Percentiles rank a stretch among this genome's conserved stretches.
phyloP scores from a whole-genome alignment of 2,329 filamentous ascomycete species.

The Cordyceps sp. region DNA sequence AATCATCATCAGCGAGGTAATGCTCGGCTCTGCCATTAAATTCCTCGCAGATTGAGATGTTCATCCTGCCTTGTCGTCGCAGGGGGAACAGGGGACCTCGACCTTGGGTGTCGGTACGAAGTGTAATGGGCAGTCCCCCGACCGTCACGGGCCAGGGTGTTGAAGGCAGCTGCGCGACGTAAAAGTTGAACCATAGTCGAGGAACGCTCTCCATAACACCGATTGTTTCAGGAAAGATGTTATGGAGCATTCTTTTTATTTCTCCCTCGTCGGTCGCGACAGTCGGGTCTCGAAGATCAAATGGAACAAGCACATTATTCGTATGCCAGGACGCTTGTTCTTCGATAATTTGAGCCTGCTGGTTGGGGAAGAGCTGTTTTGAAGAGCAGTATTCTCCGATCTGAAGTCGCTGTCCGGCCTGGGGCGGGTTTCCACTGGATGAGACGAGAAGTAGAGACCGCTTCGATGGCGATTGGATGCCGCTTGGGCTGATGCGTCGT shows the following conservation, averaged over 20 bases:
- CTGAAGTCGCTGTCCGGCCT: too few species aligned
- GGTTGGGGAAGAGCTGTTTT: too few species aligned
- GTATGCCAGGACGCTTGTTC: background rate
- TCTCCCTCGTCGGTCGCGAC: background rate
- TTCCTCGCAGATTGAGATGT: background rate
- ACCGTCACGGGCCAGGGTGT: background rate
- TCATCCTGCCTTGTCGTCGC: background rate
- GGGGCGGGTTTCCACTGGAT: too few species aligned
- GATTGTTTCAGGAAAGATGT: background rate
- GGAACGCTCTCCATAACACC: background rate
- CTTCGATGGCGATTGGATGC: too few species aligned
- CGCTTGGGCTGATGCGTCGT: too few species aligned
- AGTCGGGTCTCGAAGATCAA: background rate
- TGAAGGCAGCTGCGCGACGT: background rate
- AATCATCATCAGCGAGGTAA: background rate
- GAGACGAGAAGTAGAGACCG: too few species aligned
- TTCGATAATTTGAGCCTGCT: background rate
- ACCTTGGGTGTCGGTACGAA: background rate
- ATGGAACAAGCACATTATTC: background rate
- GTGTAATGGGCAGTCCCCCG: background rate
- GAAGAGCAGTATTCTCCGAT: too few species aligned
- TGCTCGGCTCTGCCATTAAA: background rate
- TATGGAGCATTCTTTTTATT: background rate
- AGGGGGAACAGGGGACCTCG: background rate
- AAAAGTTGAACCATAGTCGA: background rate